Percentiles rank a stretch among this genome's conserved stretches.
phyloP scores from a whole-genome alignment of 352 stramenopile genomes.

The Pythium rhizo-oryzae region DNA sequence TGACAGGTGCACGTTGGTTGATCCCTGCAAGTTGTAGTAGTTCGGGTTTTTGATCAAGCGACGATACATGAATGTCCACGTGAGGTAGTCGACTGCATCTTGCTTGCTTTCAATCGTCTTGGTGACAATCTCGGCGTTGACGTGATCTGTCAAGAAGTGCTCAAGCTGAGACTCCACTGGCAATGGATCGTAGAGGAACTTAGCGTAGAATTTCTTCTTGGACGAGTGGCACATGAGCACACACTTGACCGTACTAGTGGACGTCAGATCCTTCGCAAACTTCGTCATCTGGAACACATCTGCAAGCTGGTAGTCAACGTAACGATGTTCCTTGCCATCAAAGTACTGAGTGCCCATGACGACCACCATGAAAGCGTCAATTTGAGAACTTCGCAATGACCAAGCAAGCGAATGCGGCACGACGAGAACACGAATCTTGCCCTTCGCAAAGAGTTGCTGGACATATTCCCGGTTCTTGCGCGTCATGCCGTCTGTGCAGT shows the following conservation, averaged over 20 bases:
- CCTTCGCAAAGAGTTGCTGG: conserved; percentile 84
- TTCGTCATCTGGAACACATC: conserved; percentile 99
- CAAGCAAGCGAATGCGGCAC: conserved; percentile 95
- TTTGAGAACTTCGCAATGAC: conserved; percentile 74
- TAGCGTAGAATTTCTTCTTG: conserved; percentile 99
- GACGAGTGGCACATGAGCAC: conserved; percentile 97
- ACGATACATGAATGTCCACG: conserved; percentile 99
- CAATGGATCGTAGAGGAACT: conserved; percentile 99
- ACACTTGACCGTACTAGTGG: conserved; percentile 88
- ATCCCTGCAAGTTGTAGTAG: conserved; percentile 98
- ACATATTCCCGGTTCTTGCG: conserved; percentile 91
- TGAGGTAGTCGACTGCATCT: conserved; percentile 99
- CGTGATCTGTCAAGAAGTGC: conserved; percentile 97
- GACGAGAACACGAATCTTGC: conserved; percentile 93
- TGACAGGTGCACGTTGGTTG: conserved; percentile 92
- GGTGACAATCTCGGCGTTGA: conserved; percentile 99
- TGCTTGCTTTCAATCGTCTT: conserved; percentile 99
- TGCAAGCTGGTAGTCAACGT: conserved; percentile 97
- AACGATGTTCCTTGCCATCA: conserved; percentile 95
- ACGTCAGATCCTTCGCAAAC: conserved; percentile 54
- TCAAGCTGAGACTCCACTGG: conserved; percentile 99
- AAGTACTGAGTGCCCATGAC: conserved; percentile 99
- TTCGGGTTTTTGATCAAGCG: conserved; percentile 99
- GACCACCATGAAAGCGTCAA: conserved; percentile 93
- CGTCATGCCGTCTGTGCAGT: conserved; percentile 94